Conservation (phyloP, 305 asterid genomes). For the Andrographis paniculata region DNA sequence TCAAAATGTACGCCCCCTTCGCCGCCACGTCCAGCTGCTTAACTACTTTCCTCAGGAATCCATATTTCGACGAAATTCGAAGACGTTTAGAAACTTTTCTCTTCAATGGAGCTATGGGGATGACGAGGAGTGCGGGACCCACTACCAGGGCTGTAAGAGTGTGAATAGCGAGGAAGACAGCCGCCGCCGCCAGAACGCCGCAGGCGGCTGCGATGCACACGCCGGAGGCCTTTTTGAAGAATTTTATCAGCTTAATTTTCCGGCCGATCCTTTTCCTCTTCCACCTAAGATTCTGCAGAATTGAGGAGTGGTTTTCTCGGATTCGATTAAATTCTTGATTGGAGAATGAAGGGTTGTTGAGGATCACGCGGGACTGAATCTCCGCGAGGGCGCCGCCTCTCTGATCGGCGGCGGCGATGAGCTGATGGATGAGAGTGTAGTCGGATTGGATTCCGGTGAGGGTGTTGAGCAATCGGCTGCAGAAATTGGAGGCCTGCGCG, state of each 20-base stretch:
- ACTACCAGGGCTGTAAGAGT: slow-evolving; percentile 33
- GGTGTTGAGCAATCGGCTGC: slow-evolving; percentile 47
- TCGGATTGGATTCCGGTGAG: slow-evolving; percentile 38
- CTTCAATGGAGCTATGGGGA: slow-evolving; percentile 37
- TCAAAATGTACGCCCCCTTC: slow-evolving; percentile 64
- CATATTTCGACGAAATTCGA: slow-evolving; percentile 26
- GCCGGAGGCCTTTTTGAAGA: slow-evolving; percentile 38
- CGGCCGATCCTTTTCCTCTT: slow-evolving; percentile 29
- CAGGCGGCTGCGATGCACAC: slow-evolving; percentile 35
- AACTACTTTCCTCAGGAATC: slow-evolving; percentile 25
- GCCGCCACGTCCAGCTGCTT: slow-evolving; percentile 71
- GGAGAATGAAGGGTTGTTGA: slow-evolving; percentile 26
- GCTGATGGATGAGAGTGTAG: slow-evolving; percentile 23
- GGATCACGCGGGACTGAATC: slow-evolving; percentile 24
- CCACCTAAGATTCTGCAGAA: slow-evolving; percentile 27
- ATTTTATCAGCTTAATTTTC: slow-evolving; percentile 36
- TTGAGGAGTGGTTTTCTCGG: slow-evolving; percentile 29
- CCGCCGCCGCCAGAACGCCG: slow-evolving; percentile 36
- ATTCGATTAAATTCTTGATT: slow-evolving; percentile 32
- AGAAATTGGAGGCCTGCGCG: slow-evolving; percentile 59
- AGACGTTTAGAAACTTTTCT: slow-evolving; percentile 18
- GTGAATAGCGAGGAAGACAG: slow-evolving; percentile 42
- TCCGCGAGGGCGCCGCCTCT: slow-evolving; percentile 20
- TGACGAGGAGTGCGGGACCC: slow-evolving; percentile 33
- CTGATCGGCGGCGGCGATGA: slow-evolving; percentile 25